Evolutionary conservation across 306 rosid genomes (phyloP), one percentile per base, ranked within the genome.

Genomic region (Aeschynomene evenia): DNA sequence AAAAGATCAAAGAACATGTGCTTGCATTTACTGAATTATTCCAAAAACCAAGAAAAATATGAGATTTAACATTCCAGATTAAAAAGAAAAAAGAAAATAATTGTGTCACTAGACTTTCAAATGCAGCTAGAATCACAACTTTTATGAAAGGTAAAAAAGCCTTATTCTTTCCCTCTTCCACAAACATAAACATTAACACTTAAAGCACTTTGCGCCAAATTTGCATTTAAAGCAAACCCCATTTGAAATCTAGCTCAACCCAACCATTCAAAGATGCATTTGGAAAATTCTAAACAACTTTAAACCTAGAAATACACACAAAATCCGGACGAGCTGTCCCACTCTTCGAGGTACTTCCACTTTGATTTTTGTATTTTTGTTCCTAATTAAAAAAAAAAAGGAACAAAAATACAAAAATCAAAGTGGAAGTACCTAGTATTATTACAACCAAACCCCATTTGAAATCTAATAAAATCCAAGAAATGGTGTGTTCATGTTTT

Each of bases 171-270:
- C 3, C 20, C 67, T 45, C 72, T 60, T 22, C 16, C 79, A 19
- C 66, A 67, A 37, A 57, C 52, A 18, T 58, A 66, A 66, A 56
- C 52, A 66, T 50, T 55, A 70, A 52, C 20, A 51, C 52, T 57
- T 65, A 45, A 42, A 66, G 42, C 36, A 43, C 76, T 46, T 50
- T 61, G 26, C 31, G 51, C 23, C 1, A 52, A 57, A 19, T 6
- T 18, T 68, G 74, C 55, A 37, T 24, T 61, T 6, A 6, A 66
- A 73, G 57, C 66, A 58, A 76, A 57, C 21, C 77, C 77, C 73
- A 65, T 5, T 51, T 69, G 39, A 72, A 75, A 77, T 48, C 19
- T 11, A 55, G 40, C 23, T 62, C 70, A 63, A 18, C 12, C 12
- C 37, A 33, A 33, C 37, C 8, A 33, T n/a, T n/a, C n/a, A 33